Evolutionary conservation across 345 rosid genomes (phyloP), one percentile per base, ranked within the genome.

Genomic region (Draba incana): DNA sequence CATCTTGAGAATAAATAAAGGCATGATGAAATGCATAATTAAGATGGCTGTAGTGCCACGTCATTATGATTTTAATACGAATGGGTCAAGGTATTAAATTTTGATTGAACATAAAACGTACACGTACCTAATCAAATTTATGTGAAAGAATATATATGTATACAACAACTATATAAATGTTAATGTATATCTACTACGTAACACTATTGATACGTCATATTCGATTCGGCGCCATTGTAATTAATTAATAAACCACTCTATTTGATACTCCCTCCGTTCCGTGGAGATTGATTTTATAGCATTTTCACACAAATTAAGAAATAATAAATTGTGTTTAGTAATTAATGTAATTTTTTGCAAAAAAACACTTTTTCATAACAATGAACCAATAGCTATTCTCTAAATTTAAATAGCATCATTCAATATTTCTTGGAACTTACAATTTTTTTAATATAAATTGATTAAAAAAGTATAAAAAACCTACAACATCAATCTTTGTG

Each of bases 191-290:
- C 42, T 23, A 68, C 42, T 23, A 68, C 33, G 57, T 28, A 38
- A 39, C 42, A 67, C 25, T 58, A 53, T 47, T 68, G 62, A 38
- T 62, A 62, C 54, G 74, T 63, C 79, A 55, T 57, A 68, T 69
- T 75, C 70, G 69, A 62, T 62, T 68, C 79, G 75, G 79, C 60
- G 48, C 60, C 75, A 55, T 48, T 23, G 42, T 49, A 55, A 55
- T 54, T 62, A 75, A 75, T 49, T 55, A 55, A 14, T 37, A 62
- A 54, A 30, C 64, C 37, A 60, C 63, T 60, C 38, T 53, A 3
- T 25, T 60, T 66, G 39, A 49, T 49, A n/a, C n/a, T n/a, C n/a
- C n/a, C n/a, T n/a, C n/a, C n/a, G n/a, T n/a, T n/a, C n/a, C n/a
- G n/a, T n/a, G n/a, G n/a, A n/a, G n/a, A n/a, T n/a, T n/a, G n/a